Evolutionary conservation across 2,329 filamentous ascomycete genomes (phyloP), one percentile per base, ranked within the genome.

Genomic region (Neocatenulostroma microsporum): DNA sequence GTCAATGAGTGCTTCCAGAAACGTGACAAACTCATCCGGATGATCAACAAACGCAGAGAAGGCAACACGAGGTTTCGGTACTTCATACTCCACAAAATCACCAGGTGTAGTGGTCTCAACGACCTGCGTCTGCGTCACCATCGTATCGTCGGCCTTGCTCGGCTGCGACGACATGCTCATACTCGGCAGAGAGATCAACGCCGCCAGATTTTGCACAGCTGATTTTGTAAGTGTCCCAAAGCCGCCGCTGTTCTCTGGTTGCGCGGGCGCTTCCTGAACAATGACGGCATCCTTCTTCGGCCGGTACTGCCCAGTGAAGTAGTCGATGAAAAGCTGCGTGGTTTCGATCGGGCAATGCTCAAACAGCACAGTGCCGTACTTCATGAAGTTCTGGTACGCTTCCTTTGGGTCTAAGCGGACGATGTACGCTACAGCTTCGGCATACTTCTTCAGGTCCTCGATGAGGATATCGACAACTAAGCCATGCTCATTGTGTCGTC

Each of bases 21-120:
- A 98, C 12, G 78, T 68, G 44, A 96, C 89, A 51, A 98, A 96
- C 54, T 95, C 80, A 40, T 88, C 77, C 0, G 91, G 76, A 55
- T 95, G 88, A 53, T 95, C 89, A 41, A 98, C 88, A 54, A 98
- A 98, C 0, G 85, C 89, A 1, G 91, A 95, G 53, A 98, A 98
- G 0, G 91, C 89, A 2, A 82, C 87, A 42, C 89, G 72, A 4
- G 91, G 89, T 40, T 82, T 82, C 0, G 91, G 89, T 2, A 83
- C 72, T 4, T 76, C 78, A 61, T 98, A 98, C 46, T 76, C 72
- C 18, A 69, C 59, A 5, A 64, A 60, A 2, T 66, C 61, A 21
- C 70, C 69, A 34, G 63, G 78, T 58, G 42, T 72, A 52, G 45
- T 74, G 56, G 49, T 77, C 42, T 69, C 68, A 7, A 72, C 54